Base-by-base conservation (phyloP, 352 stramenopile species). In the Phytophthora macrochlamydospora region DNA sequence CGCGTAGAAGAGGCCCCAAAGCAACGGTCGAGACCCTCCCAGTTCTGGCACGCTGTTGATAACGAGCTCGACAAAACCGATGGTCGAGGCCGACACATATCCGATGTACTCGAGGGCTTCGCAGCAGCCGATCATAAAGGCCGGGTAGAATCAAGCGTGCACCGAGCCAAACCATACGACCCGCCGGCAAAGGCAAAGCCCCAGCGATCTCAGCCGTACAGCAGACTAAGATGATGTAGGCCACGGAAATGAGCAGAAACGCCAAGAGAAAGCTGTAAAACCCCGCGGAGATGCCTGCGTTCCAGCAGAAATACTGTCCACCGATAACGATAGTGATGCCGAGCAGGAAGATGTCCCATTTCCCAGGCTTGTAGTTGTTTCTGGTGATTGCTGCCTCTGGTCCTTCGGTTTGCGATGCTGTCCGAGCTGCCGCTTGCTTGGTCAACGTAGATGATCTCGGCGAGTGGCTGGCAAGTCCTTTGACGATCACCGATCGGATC, bases 251-350 rank as follows among this genome's bases (percentile, higher is more conserved):
- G 13, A 88, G 51, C 1, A 83, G 5, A 46, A 76, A 84, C 2
- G 65, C 51, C 40, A 86, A 56, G 8, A 79, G 58, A 32, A 78
- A 83, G 65, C 63, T 79, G 50, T 64, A 79, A 18, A 88, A 43
- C 9, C 79, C 79, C 7, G 72, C 75, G 3, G 57, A 37, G 14
- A 88, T 61, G 0, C 79, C 76, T 4, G 50, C 65, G 29, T 86
- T 86, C 79, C 79, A 88, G 7, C 58, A 69, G 44, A 88, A 79
- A 51, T 81, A 85, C 56, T 88, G 76, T 7, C 76, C 79, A 1
- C 76, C 79, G 13, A 88, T 75, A 44, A 85, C 79, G 32, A 86
- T 80, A 1, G 76, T 83, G 44, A 88, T 79, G 3, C 79, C 79
- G 7, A 88, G 68, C 30, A 83, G 61, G 59, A 65, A 86, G 35